Base-by-base conservation (phyloP, 257 asterid genomes). In the Thymus quinquecostatus region DNA sequence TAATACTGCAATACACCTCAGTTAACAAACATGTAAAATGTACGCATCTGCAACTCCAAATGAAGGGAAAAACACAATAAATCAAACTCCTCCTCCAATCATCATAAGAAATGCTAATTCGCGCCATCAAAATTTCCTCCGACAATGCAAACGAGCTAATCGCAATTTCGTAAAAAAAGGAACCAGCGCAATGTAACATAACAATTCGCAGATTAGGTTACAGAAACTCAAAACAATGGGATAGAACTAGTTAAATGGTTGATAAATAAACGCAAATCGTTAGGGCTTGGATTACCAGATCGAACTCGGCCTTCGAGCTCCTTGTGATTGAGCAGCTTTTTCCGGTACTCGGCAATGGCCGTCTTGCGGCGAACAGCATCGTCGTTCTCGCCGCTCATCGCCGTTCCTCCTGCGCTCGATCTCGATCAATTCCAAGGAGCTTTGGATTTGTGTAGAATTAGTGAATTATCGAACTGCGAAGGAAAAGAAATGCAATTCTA, bases 251-350 rank as follows among this genome's bases (percentile, higher is more conserved):
- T 13, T 4, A 59, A 63, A 81, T 34, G 36, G 36, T 45, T 2
- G 40, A 11, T 59, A 63, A 41, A 41, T 12, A 38, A 67, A 71
- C 14, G 27, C 66, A 34, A 13, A 64, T 56, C 55, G 14, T 10
- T 76, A 75, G 79, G 81, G 77, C 4, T 63, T 54, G 11, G 58
- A 68, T 76, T 74, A 89, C 91, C 89, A 41, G 88, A 64, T 65
- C 86, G 83, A 77, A 87, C 86, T 45, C 86, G 84, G 62, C 81
- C 86, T 59, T 82, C 89, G 66, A 87, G 88, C 57, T 89, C 96
- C 66, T 83, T 87, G 72, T 89, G 91, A 59, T 41, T 78, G 14
- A 89, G 84, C 8, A 85, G 87, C 85, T 78, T 89, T 70, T 80
- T 87, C 77, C 87, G 78, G 79, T 85, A 89, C 1, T 85, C 96